Evolutionary conservation across 1,284 basidiomycete genomes (phyloP).

Genomic region (Xerocomus amazonicus): DNA sequence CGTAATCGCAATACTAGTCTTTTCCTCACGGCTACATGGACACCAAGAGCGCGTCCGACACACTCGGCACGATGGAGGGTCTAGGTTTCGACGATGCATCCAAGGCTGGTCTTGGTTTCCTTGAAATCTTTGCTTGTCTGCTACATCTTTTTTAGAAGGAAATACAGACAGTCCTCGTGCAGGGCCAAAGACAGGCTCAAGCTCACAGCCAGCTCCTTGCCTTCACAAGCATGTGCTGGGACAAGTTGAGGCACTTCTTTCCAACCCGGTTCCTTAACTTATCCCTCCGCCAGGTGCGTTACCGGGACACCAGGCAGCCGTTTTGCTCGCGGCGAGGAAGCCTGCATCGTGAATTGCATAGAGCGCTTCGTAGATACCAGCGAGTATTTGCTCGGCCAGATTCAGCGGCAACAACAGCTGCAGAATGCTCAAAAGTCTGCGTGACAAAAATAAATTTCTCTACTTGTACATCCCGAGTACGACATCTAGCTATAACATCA

Average conservation of each 20-base stretch:
- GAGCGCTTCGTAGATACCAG: constrained; percentile 94
- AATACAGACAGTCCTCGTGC: constrained; percentile 78
- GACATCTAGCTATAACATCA: constrained; percentile 20
- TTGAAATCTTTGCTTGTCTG: constrained; percentile 2
- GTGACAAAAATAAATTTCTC: constrained; percentile 7
- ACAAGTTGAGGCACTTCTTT: constrained; percentile 61
- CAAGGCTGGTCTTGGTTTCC: constrained; percentile 46
- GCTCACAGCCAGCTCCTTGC: constrained; percentile 70
- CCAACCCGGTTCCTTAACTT: constrained; percentile 6
- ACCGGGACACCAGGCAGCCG: constrained; percentile 79
- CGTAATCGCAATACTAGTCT: constrained; percentile 23
- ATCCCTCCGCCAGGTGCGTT: constrained; percentile 63
- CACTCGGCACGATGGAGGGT: constrained; percentile 49
- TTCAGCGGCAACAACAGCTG: constrained; percentile 58
- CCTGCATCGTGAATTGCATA: constrained; percentile 88
- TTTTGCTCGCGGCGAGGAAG: constrained; percentile 82
- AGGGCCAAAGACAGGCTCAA: constrained; percentile 74
- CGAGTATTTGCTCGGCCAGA: constrained; percentile 78
- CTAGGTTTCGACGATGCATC: constrained; percentile 76
- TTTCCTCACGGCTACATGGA: constrained; percentile 32
- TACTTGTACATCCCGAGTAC: constrained; percentile 13
- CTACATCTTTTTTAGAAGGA: constrained; percentile 64
- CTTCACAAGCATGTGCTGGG: constrained; percentile 82
- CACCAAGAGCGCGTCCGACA: constrained; percentile 27
- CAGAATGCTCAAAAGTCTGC: constrained; percentile 28